Evolutionary conservation across 306 rosid genomes (phyloP), one percentile per base, ranked within the genome.

Genomic region (Inga laurina): DNA sequence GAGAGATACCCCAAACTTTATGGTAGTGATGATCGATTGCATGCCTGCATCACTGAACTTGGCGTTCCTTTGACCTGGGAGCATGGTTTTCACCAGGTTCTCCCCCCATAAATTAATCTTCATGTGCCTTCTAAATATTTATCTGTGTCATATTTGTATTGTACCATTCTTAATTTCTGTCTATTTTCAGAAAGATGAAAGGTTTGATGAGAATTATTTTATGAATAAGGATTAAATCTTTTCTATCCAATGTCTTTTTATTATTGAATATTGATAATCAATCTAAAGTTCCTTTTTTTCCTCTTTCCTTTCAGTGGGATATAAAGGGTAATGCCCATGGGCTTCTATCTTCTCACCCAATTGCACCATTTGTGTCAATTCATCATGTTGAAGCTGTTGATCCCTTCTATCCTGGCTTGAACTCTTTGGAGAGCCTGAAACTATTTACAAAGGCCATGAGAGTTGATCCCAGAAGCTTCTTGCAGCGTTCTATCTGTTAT

Each of bases 1-100:
- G 93, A 91, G 59, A 88, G 97, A 76, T 93, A 93, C 76, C 95
- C 97, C 16, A 86, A 90, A 82, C 92, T 93, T 56, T 93, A 93
- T 62, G 97, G 97, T 18, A 93, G 97, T 27, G 97, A 93, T 81
- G 97, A 93, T 85, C 86, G 97, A 72, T 77, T 93, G 86, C 93
- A 91, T 86, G 97, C 95, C 73, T 93, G 97, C 87, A 93, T 93
- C 78, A 83, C 93, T 70, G 97, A 93, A 83, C 90, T 93, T 59
- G 95, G 97, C 13, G 74, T 93, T 78, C 97, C 97, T 3, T 78
- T 93, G 64, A 85, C 87, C 35, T 79, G 90, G 89, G 95, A 93
- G 75, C 90, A 73, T 73, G 97, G 97, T 70, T 93, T 93, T 83
- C 97, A 93, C 86, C 97, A 93, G 97, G 97, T 92, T 61, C 22